Evolutionary conservation across 345 rosid species (phyloP).

Genomic region (Sonneratia alba): DNA sequence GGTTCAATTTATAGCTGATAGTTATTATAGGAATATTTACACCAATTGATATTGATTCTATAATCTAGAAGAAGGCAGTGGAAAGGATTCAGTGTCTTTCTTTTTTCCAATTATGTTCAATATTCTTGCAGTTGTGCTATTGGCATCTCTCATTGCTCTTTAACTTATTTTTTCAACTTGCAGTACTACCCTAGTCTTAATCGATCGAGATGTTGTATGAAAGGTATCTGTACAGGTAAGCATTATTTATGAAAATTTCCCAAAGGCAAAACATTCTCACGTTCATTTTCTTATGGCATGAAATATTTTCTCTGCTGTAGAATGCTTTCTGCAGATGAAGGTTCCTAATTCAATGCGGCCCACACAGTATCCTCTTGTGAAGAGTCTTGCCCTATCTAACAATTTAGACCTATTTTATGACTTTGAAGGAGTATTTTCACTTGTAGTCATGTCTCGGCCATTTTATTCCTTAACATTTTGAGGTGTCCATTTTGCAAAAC

Average conservation of each 20-base stretch:
- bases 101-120: neutral
- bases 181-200: slow-evolving; percentile 95
- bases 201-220: slow-evolving; percentile 89
- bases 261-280: neutral
- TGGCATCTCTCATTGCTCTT: neutral
- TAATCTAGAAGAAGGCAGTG: too few species aligned
- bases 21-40: neutral
- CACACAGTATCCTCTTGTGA: slow-evolving; percentile 84
- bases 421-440: neutral
- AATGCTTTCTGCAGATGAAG: slow-evolving; percentile 99
- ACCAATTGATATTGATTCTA: neutral
- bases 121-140: neutral
- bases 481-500: slow-evolving; percentile 99
- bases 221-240: slow-evolving; percentile 95
- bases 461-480: slow-evolving; percentile 44
- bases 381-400: neutral
- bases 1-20: too few species aligned
- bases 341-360: slow-evolving; percentile 86
- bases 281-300: neutral
- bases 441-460: neutral
- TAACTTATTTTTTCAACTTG: slow-evolving; percentile 10
- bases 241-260: neutral
- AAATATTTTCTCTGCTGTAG: slow-evolving; percentile 32
- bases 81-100: neutral
- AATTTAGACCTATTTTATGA: neutral